Conservation (phyloP, 305 asterid genomes). For the Fraxinus baroniana region DNA sequence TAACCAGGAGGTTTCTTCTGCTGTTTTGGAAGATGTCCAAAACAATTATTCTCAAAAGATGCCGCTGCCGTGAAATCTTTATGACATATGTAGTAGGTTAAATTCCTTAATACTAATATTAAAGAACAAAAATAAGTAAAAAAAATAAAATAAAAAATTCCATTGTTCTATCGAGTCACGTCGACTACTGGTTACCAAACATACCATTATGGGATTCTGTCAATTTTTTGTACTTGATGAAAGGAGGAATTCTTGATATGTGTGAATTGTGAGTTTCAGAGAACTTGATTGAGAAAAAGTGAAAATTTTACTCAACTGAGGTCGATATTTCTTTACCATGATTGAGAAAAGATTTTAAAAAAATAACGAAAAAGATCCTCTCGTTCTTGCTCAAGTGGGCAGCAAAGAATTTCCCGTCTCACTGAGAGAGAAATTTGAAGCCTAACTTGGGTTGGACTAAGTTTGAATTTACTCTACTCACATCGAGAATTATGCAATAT, state of each 20-base stretch:
- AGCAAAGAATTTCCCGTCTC: no score
- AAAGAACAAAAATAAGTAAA: background rate
- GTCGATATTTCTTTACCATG: no score
- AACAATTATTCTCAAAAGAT: background rate
- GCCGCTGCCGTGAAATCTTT: background rate
- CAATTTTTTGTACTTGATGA: background rate
- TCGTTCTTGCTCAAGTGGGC: no score
- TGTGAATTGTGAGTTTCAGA: constrained; percentile 2
- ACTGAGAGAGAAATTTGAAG: no score
- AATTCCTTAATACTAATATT: background rate
- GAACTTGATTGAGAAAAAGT: constrained; percentile 22
- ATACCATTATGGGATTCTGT: background rate
- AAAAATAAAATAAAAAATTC: background rate
- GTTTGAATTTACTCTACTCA: no score
- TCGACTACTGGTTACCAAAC: background rate
- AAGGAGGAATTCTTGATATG: constrained; percentile 18
- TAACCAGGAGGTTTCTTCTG: background rate
- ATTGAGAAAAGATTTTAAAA: no score
- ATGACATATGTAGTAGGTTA: background rate
- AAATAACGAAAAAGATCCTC: no score
- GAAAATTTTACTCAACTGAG: no score
- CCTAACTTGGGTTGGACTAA: no score
- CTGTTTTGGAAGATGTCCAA: background rate
- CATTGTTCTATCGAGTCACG: background rate
- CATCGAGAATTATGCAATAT: no score